Percentiles rank a stretch among this genome's conserved stretches.
phyloP scores from a whole-genome alignment of 768 basidiomycete genomes.

The Baorangia bicolor region DNA sequence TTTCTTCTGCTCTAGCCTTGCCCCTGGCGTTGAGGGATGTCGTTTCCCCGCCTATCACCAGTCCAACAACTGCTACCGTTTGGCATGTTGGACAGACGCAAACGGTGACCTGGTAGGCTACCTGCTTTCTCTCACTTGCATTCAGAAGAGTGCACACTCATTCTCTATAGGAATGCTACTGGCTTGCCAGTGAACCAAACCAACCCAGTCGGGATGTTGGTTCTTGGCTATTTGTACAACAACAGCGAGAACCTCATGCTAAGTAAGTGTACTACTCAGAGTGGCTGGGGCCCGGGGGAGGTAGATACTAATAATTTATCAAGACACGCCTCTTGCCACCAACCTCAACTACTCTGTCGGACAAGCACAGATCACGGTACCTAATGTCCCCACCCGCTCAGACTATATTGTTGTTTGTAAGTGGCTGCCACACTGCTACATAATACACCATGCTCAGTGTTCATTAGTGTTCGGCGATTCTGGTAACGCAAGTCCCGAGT shows the following conservation, averaged over 20 bases:
- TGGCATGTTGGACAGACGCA: slow-evolving; percentile 46
- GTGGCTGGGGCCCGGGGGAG: too few relatives aligned
- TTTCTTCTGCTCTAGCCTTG: slow-evolving; percentile 26
- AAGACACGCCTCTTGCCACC: slow-evolving; percentile 37
- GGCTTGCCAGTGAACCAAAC: slow-evolving; percentile 28
- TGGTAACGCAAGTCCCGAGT: slow-evolving; percentile 40
- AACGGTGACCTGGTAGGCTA: slow-evolving; percentile 50
- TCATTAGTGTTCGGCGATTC: slow-evolving; percentile 40
- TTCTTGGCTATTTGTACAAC: slow-evolving; percentile 25
- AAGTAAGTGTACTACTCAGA: slow-evolving; percentile 15
- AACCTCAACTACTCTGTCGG: slow-evolving; percentile 33
- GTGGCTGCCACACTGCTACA: slow-evolving; percentile 8
- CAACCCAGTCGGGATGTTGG: slow-evolving; percentile 33
- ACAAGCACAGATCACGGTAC: slow-evolving; percentile 35
- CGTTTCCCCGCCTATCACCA: slow-evolving; percentile 47
- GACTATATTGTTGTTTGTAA: slow-evolving; percentile 39
- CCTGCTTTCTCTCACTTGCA: not conserved
- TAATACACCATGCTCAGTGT: not conserved
- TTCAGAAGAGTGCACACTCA: slow-evolving; percentile 36
- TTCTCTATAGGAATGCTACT: slow-evolving; percentile 22
- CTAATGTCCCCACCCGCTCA: slow-evolving; percentile 30
- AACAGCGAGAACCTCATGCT: slow-evolving; percentile 34
- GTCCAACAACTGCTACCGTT: slow-evolving; percentile 39
- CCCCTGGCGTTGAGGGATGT: slow-evolving; percentile 44
- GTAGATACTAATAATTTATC: slow-evolving; percentile 9